Base-by-base conservation (phyloP, 805 yeast species). In the Naumovozyma castellii region DNA sequence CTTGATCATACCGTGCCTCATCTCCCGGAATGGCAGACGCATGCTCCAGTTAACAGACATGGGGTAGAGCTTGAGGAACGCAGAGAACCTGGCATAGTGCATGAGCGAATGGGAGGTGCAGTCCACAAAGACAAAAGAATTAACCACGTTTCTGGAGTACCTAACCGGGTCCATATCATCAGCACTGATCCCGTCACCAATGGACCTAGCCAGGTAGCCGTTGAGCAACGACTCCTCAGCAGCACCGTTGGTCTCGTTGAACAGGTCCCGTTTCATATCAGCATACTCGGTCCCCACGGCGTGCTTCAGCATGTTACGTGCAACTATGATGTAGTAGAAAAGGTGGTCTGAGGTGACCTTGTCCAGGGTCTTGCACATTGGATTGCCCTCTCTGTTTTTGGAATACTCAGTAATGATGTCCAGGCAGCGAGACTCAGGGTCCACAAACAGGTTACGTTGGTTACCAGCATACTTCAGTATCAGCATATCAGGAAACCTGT, bases 381-480 rank as follows among this genome's bases (percentile, higher is more conserved):
- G 20, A 3, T 25, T 22, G 27, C 20, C 19, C 12, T 14, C 5
- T 15, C 32, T 15, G 5, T 16, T 15, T 27, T 22, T 25, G 14
- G 32, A 25, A 16, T 22, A 25, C 10, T 6, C n/a, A 16, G 37
- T 35, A 15, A 16, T 3, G 5, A 35, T 25, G 5, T 35, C 37
- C 12, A 35, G 3, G 14, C 37, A 35, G 10, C 15, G 22, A 4
- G 32, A n/a, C 14, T 14, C 3, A 4, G 35, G 17, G 17, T 41
- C 43, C 4, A 36, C 25, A 29, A 37, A 37, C 9, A 37, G 16
- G 20, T 37, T 37, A 13, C 38, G 4, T 28, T 34, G 31, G 14
- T 36, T 29, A 16, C 43, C 40, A 2, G 40, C 40, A 36, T 29
- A 41, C 18, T 36, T 36, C 32, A 41, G 29, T 12, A 34, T 18